phyloP scores from a whole-genome alignment of 306 rosid species.

The Astragalus membranaceus region DNA sequence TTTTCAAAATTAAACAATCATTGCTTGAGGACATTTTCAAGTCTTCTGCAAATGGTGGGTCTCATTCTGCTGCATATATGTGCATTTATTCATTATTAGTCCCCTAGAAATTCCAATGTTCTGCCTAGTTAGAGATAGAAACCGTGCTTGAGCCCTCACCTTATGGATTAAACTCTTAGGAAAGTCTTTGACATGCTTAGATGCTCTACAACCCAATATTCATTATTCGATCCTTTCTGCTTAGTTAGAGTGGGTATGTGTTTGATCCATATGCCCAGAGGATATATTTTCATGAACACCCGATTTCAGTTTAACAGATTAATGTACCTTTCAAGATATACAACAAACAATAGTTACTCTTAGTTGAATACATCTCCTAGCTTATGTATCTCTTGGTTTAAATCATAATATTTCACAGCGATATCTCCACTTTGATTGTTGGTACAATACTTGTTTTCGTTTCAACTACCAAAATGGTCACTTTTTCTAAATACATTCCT shows the following conservation, averaged over 20 bases:
- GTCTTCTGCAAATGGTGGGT: slow-evolving; percentile 63
- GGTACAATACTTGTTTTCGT: neutral
- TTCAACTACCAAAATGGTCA: neutral
- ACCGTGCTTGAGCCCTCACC: neutral
- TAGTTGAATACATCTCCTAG: neutral
- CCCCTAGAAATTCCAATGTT: neutral
- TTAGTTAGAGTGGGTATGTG: neutral
- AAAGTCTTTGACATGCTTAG: neutral
- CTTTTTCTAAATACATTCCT: neutral
- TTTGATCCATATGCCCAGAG: neutral
- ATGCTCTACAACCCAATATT: neutral
- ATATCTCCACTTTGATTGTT: neutral
- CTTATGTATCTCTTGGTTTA: neutral
- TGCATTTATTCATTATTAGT: slow-evolving; percentile 9
- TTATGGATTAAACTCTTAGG: neutral
- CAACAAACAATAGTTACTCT: neutral
- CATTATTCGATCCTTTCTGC: neutral
- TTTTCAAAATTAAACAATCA: slow-evolving; percentile 64
- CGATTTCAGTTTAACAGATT: neutral
- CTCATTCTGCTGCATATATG: slow-evolving; percentile 5
- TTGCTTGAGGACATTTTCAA: slow-evolving; percentile 39
- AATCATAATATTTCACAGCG: neutral
- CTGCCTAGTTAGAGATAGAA: slow-evolving; percentile 1
- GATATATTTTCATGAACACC: neutral
- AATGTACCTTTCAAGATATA: neutral